Evolutionary conservation across 805 yeast species (phyloP).

Genomic region (Wickerhamomyces tratensis): DNA sequence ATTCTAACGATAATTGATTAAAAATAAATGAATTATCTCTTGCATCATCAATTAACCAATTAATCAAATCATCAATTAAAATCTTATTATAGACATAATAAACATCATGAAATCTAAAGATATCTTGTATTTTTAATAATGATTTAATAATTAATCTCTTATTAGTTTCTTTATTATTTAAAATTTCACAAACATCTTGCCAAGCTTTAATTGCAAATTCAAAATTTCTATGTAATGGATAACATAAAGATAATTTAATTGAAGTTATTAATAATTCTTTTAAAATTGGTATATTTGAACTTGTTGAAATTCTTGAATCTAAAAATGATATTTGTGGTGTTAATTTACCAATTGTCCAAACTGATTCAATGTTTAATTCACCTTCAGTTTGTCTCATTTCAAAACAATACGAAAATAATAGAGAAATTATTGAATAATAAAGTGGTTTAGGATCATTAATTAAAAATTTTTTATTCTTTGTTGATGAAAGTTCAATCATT

Average conservation of each 20-base stretch:
- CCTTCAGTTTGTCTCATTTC: conserved; percentile 69
- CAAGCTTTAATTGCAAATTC: conserved; percentile 51
- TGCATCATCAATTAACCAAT: conserved; percentile 57
- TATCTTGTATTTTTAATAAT: conserved; percentile 52
- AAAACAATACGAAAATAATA: conserved; percentile 65
- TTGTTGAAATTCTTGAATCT: conserved; percentile 42
- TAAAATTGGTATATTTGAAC: conserved; percentile 26
- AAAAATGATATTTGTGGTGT: conserved; percentile 69
- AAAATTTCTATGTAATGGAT: conserved; percentile 72
- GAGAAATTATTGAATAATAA: conserved; percentile 52
- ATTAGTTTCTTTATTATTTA: conserved; percentile 45
- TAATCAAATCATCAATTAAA: conserved; percentile 64
- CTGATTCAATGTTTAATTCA: conserved; percentile 73
- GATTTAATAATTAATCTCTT: conserved; percentile 52
- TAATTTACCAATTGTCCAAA: conserved; percentile 89
- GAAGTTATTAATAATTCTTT: conserved; percentile 49
- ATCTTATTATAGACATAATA: conserved; percentile 78
- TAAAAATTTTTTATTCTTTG: conserved; percentile 37
- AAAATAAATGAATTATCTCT: conserved; percentile 49
- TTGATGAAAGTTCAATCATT: conserved; percentile 55
- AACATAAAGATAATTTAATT: conserved; percentile 64
- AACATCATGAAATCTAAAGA: conserved; percentile 74
- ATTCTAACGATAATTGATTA: conserved; percentile 57
- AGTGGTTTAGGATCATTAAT: conserved; percentile 45
- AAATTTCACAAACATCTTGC: conserved; percentile 59